These are phyloP conservation scores for Cymodocea nodosa DNA, from an alignment of 116 monocot species.

Conservation along the genomic window DNA sequence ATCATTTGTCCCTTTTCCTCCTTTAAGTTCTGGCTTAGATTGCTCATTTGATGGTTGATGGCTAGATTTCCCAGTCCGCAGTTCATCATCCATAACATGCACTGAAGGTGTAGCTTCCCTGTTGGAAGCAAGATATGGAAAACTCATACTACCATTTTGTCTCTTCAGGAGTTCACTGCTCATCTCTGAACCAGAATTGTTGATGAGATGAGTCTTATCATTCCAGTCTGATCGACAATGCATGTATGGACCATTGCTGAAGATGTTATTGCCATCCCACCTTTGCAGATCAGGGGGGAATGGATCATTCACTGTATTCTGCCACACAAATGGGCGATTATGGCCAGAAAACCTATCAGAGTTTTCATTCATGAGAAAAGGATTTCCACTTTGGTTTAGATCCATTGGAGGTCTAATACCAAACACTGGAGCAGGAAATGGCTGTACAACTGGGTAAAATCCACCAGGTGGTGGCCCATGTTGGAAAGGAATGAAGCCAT, in stretches of 20 bases:
- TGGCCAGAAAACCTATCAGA: conserved; percentile 40
- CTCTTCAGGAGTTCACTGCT: conserved; percentile 29
- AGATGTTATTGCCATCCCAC: conserved; percentile 43
- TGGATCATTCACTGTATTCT: conserved; percentile 28
- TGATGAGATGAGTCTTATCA: conserved; percentile 23
- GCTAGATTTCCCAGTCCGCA: background rate
- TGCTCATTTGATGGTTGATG: conserved; percentile 10
- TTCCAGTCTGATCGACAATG: conserved; percentile 49
- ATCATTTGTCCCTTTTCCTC: conserved; percentile 21
- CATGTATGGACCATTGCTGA: conserved; percentile 34
- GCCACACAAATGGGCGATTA: conserved; percentile 45
- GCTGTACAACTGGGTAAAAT: conserved; percentile 40
- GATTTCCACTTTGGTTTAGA: conserved; percentile 30
- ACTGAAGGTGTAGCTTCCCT: background rate
- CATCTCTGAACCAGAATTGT: conserved; percentile 33
- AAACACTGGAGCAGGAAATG: conserved; percentile 50
- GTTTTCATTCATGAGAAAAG: conserved; percentile 42
- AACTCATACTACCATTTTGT: conserved; percentile 14
- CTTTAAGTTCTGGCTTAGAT: conserved; percentile 10
- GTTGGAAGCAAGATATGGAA: background rate
- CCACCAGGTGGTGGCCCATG: conserved; percentile 42
- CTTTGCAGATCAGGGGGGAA: conserved; percentile 32
- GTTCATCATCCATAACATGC: too few species aligned
- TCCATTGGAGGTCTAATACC: conserved; percentile 55
- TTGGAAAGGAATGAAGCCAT: conserved; percentile 55